These are phyloP conservation scores for Geoglossum cookeanum DNA, from an alignment of 2,329 filamentous ascomycete species.

Conservation along the genomic window DNA sequence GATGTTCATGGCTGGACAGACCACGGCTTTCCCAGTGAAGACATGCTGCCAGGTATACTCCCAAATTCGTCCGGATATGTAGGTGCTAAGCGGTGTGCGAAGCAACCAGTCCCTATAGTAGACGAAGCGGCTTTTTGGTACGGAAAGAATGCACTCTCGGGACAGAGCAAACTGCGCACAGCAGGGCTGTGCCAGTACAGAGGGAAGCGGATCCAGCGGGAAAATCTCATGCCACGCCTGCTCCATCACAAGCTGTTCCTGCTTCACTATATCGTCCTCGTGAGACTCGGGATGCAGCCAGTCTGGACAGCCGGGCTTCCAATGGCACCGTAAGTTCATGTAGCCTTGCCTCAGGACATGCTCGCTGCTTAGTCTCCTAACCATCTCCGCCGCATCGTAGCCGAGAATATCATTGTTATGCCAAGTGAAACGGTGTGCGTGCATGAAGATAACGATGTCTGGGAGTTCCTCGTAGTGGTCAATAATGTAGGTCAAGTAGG, in stretches of 20 bases:
- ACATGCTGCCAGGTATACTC: slow-evolving; percentile 47
- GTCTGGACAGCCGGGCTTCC: slow-evolving; percentile 34
- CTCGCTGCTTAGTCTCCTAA: slow-evolving; percentile 25
- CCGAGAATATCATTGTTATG: slow-evolving; percentile 34
- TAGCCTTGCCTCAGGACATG: slow-evolving; percentile 31
- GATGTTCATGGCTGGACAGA: slow-evolving; percentile 30
- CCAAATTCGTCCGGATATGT: slow-evolving; percentile 38
- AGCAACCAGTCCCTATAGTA: slow-evolving; percentile 42
- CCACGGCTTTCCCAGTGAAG: slow-evolving; percentile 30
- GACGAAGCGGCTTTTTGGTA: slow-evolving; percentile 33
- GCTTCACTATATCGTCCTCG: slow-evolving; percentile 20
- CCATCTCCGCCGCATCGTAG: slow-evolving; percentile 25
- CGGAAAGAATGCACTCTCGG: slow-evolving; percentile 33
- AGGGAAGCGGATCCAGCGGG: slow-evolving; percentile 26
- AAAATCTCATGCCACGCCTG: slow-evolving; percentile 29
- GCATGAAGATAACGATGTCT: slow-evolving; percentile 41
- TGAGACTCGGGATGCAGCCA: slow-evolving; percentile 32
- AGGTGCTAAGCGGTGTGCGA: slow-evolving; percentile 34
- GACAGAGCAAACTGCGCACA: slow-evolving; percentile 46
- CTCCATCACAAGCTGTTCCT: slow-evolving; percentile 26
- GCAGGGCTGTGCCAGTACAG: slow-evolving; percentile 38
- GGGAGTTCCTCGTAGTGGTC: slow-evolving; percentile 40
- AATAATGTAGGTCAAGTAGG: slow-evolving; percentile 42
- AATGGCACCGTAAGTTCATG: slow-evolving; percentile 35
- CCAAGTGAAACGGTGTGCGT: slow-evolving; percentile 38